Conservation (phyloP, 2,329 filamentous ascomycete species). For the Laburnicola sp. region DNA sequence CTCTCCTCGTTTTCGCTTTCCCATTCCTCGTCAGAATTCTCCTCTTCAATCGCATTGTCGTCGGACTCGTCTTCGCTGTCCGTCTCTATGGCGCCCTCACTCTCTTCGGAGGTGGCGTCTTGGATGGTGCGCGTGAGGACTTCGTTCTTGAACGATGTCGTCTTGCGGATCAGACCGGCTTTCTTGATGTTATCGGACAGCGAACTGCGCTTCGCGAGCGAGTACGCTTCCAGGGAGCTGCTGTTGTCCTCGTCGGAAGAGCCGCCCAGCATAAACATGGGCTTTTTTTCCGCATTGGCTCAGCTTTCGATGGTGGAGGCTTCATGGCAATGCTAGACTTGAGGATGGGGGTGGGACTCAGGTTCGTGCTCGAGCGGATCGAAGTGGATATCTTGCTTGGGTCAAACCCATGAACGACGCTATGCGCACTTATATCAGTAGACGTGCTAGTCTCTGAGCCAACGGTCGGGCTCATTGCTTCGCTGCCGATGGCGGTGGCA, state of each 20-base stretch:
- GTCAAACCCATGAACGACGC: conserved; percentile 83
- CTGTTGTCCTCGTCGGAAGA: conserved; percentile 86
- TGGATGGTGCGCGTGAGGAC: conserved; percentile 68
- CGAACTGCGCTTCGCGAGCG: conserved; percentile 56
- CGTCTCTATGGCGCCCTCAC: conserved; percentile 62
- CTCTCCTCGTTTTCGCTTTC: conserved; percentile 75
- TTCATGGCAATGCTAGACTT: conserved; percentile 50
- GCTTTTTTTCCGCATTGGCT: conserved; percentile 64
- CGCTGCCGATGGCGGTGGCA: conserved; percentile 48
- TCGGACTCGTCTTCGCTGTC: conserved; percentile 63
- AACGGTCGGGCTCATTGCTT: conserved; percentile 45
- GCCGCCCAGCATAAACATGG: conserved; percentile 73
- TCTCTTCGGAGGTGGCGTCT: conserved; percentile 57
- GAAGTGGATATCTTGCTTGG: conserved; percentile 73
- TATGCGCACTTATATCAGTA: conserved; percentile 64
- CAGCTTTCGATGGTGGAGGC: conserved; percentile 36
- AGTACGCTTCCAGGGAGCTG: conserved; percentile 68
- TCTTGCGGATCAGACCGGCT: conserved; percentile 65
- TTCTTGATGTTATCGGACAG: conserved; percentile 58
- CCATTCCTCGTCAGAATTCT: conserved; percentile 56
- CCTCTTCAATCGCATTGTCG: conserved; percentile 65
- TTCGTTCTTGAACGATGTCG: conserved; percentile 78
- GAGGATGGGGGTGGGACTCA: conserved; percentile 64
- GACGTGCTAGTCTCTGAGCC: conserved; percentile 66
- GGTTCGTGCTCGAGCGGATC: conserved; percentile 63